phyloP scores from a whole-genome alignment of 495 filamentous ascomycete species.

The Xylaria longipes region DNA sequence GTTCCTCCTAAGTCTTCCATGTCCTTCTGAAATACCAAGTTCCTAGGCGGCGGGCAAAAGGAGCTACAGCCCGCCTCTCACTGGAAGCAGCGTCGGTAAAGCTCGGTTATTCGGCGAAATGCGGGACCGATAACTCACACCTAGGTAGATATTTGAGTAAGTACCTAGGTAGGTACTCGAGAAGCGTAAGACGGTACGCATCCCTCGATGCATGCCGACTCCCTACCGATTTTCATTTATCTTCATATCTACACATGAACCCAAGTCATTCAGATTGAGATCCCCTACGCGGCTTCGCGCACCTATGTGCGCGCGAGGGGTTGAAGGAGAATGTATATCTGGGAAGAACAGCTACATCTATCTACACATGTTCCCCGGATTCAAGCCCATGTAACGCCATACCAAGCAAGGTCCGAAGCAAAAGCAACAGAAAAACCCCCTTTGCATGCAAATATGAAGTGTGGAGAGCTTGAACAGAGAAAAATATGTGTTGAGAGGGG shows the following conservation, averaged over 20 bases:
- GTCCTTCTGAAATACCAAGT: neutral
- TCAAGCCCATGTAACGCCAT: slow-evolving; percentile 1
- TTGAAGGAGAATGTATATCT: neutral
- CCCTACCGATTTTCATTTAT: neutral
- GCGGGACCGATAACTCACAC: neutral
- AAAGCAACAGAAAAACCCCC: neutral
- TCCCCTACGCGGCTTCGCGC: neutral
- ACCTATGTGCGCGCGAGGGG: neutral
- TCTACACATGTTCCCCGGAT: neutral
- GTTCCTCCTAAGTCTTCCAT: neutral
- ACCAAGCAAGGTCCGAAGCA: neutral
- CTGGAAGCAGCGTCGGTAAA: slow-evolving; percentile 4
- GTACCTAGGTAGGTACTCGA: neutral
- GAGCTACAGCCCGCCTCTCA: neutral
- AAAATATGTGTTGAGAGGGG: slow-evolving; percentile 5
- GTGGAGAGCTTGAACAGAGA: neutral
- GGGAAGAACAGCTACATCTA: neutral
- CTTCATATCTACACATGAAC: neutral
- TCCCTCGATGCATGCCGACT: neutral
- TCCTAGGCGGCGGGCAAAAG: neutral
- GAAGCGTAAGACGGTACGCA: neutral
- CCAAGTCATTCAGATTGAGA: neutral
- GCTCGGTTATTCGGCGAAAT: slow-evolving; percentile 26
- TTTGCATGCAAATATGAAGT: slow-evolving; percentile 1
- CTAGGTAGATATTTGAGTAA: neutral